A percentile compares a stretch with the other conserved stretches of the same genome.
Conservation (phyloP, 148 eudicot species). For the Rhododendron griersonianum region DNA sequence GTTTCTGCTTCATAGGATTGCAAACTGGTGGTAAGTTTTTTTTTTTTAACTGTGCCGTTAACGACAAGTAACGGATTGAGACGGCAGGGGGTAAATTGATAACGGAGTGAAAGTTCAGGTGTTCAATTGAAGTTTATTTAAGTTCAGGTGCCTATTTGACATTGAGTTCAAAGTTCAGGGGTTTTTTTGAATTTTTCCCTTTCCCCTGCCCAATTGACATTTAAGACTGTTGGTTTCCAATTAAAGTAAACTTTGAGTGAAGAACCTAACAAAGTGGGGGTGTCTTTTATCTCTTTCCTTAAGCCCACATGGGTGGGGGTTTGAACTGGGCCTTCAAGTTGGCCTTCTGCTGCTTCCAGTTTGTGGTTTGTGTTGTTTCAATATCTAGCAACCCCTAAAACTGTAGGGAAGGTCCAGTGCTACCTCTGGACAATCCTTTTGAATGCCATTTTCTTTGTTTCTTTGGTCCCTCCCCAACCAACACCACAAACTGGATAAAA, state of each 20-base stretch:
- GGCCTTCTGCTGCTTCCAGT: background rate
- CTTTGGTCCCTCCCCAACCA: background rate
- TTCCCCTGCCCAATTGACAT: too few species aligned
- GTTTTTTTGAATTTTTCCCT: too few species aligned
- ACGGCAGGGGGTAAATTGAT: too few species aligned
- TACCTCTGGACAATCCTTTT: background rate
- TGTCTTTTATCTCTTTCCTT: background rate
- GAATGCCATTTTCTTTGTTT: constrained; percentile 1
- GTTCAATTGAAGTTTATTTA: too few species aligned
- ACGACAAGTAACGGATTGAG: too few species aligned
- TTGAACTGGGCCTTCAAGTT: background rate
- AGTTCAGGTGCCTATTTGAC: too few species aligned
- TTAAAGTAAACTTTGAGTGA: background rate
- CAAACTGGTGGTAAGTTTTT: too few species aligned
- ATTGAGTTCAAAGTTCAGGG: too few species aligned
- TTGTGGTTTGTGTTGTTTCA: background rate
- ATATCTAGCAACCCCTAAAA: background rate
- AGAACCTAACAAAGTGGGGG: background rate
- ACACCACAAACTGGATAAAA: background rate
- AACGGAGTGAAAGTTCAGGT: too few species aligned
- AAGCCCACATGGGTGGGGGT: background rate
- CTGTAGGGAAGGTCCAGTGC: background rate
- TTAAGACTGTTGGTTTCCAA: background rate
- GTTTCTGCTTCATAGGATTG: too few species aligned
- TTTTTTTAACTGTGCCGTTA: too few species aligned